phyloP scores from a whole-genome alignment of 208 protist species.

The Leishmania gerbilli region DNA sequence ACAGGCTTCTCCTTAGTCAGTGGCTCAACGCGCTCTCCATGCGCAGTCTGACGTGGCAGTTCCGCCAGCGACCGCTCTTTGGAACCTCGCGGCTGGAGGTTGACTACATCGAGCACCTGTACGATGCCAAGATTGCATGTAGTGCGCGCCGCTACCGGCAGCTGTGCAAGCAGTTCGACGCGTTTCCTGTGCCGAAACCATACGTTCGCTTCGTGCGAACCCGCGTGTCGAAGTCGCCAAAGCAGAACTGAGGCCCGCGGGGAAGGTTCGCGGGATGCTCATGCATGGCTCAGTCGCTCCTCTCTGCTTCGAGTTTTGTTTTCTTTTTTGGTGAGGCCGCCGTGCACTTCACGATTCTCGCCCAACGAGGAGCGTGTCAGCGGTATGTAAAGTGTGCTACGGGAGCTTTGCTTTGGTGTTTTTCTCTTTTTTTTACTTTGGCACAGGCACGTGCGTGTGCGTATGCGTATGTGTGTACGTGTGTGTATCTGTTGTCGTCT shows the following conservation, averaged over 20 bases:
- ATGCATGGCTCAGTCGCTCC: background rate
- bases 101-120: slow-evolving; percentile 85
- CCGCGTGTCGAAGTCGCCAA: slow-evolving; percentile 34
- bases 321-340: background rate
- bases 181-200: slow-evolving; percentile 51
- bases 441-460: background rate
- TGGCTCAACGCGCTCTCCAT: slow-evolving; percentile 78
- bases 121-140: slow-evolving; percentile 70
- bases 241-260: background rate
- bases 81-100: slow-evolving; percentile 59
- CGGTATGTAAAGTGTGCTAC: background rate
- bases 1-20: slow-evolving; percentile 60
- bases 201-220: slow-evolving; percentile 71
- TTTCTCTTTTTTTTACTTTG: background rate
- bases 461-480: background rate
- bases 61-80: slow-evolving; percentile 46
- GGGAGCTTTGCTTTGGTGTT: background rate
- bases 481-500: slow-evolving; percentile 4
- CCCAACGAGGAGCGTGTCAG: background rate
- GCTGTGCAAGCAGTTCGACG: slow-evolving; percentile 65
- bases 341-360: background rate
- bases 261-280: background rate
- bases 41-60: slow-evolving; percentile 80
- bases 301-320: background rate
- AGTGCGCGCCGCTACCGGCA: slow-evolving; percentile 44